Percentiles rank a stretch among this genome's conserved stretches.
phyloP scores from a whole-genome alignment of 2,329 filamentous ascomycete genomes.

The Calonectria leucothoes region DNA sequence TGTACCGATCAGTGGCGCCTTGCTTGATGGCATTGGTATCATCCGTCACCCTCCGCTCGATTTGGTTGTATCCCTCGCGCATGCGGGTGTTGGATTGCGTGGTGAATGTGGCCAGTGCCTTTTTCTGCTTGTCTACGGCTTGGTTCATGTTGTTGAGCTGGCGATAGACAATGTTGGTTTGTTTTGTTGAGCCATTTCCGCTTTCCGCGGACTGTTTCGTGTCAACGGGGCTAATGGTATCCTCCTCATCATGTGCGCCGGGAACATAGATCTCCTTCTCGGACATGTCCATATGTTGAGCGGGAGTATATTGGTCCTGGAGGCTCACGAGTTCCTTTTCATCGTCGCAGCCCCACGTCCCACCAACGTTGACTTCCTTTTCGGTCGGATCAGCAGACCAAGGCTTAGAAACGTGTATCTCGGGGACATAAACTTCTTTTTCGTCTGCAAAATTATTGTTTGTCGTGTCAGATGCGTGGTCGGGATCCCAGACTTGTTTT shows the following conservation, averaged over 20 bases:
- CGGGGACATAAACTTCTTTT: constrained; percentile 5
- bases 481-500: constrained; percentile 22
- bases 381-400: constrained; percentile 1
- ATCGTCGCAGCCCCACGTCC: neutral
- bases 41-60: neutral
- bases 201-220: neutral
- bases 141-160: constrained; percentile 22
- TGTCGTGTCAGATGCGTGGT: neutral
- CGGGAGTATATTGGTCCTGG: neutral
- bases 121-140: constrained; percentile 31
- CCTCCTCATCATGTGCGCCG: neutral
- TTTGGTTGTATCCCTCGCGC: constrained; percentile 1
- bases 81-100: constrained; percentile 24
- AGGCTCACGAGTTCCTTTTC: constrained; percentile 11
- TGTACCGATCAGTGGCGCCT: constrained; percentile 7
- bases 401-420: neutral
- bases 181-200: neutral
- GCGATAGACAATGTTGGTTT: constrained; percentile 1
- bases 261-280: constrained; percentile 22
- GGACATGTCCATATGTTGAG: neutral
- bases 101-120: constrained; percentile 21
- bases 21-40: constrained; percentile 8
- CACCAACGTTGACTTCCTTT: constrained; percentile 20
- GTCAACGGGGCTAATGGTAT: neutral
- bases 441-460: neutral